Evolutionary conservation across 202 grass and related monocot genomes (phyloP).

Genomic region (Digitaria exilis): DNA sequence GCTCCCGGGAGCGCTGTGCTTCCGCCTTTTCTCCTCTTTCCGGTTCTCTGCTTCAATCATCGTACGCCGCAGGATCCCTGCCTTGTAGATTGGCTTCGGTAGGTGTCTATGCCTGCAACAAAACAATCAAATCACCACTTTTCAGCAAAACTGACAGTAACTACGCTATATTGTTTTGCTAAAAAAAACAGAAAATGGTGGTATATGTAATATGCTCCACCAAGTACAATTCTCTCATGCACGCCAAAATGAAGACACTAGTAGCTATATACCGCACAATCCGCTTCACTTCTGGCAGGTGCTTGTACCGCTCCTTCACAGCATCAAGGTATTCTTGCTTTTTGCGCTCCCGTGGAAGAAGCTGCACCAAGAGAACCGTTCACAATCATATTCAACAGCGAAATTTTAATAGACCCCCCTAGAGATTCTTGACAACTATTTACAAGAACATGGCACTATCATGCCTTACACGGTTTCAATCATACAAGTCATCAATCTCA

Average conservation of each 20-base stretch:
- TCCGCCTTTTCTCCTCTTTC: conserved; percentile 65
- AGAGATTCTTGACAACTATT: not conserved
- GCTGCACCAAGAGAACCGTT: conserved; percentile 47
- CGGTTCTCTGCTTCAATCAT: conserved; percentile 79
- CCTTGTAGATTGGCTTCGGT: conserved; percentile 91
- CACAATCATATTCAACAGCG: not conserved
- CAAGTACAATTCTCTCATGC: not conserved
- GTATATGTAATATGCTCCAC: not conserved
- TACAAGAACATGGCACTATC: no score
- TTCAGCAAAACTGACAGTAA: not conserved
- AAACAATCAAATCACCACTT: not conserved
- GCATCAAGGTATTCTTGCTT: conserved; percentile 84
- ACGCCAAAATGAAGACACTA: not conserved
- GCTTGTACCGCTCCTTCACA: conserved; percentile 73
- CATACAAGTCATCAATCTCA: no score
- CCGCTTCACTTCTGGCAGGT: conserved; percentile 83
- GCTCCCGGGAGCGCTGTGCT: conserved; percentile 83
- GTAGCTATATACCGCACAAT: conserved; percentile 60
- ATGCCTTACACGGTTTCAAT: no score
- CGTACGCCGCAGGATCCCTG: conserved; percentile 61
- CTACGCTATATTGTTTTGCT: no score
- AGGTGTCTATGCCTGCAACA: conserved; percentile 78
- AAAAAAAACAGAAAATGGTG: not conserved
- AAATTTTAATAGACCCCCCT: not conserved
- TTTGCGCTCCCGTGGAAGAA: conserved; percentile 91